These are phyloP conservation scores for Penicillium sp. DNA, from an alignment of 2,329 filamentous ascomycete genomes.

Conservation along the genomic window DNA sequence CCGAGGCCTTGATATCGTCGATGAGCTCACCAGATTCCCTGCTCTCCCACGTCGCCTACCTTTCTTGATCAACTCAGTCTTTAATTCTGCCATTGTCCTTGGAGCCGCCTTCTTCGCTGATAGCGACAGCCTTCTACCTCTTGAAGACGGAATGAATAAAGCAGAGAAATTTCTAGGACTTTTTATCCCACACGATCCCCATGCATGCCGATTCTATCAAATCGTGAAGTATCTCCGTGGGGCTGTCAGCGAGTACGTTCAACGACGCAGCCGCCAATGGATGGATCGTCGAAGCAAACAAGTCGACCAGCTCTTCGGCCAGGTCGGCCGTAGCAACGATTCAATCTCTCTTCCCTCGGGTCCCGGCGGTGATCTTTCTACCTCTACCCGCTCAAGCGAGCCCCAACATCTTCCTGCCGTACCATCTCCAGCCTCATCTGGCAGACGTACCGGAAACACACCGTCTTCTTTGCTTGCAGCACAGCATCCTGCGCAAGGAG, in stretches of 20 bases:
- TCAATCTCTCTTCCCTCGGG: conserved; percentile 6
- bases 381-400: conserved; percentile 6
- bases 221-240: conserved; percentile 39
- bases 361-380: conserved; percentile 5
- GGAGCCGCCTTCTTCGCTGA: conserved; percentile 45
- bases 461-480: conserved; percentile 14
- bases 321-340: conserved; percentile 23
- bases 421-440: conserved; percentile 22
- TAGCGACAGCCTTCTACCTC: conserved; percentile 36
- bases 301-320: conserved; percentile 41
- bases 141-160: conserved; percentile 32
- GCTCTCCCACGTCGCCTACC: conserved; percentile 41
- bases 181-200: conserved; percentile 35
- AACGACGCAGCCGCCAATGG: conserved; percentile 35
- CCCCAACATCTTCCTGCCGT: conserved; percentile 10
- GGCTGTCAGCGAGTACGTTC: conserved; percentile 36
- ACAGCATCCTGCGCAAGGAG: conserved; percentile 10
- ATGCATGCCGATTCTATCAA: conserved; percentile 33
- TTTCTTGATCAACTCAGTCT: conserved; percentile 45
- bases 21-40: conserved; percentile 31
- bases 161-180: conserved; percentile 31
- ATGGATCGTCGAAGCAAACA: conserved; percentile 37
- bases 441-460: conserved; percentile 14
- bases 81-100: conserved; percentile 43
- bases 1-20: conserved; percentile 38